Conservation (phyloP, 257 asterid genomes). For the Nyctanthes arbortristis region DNA sequence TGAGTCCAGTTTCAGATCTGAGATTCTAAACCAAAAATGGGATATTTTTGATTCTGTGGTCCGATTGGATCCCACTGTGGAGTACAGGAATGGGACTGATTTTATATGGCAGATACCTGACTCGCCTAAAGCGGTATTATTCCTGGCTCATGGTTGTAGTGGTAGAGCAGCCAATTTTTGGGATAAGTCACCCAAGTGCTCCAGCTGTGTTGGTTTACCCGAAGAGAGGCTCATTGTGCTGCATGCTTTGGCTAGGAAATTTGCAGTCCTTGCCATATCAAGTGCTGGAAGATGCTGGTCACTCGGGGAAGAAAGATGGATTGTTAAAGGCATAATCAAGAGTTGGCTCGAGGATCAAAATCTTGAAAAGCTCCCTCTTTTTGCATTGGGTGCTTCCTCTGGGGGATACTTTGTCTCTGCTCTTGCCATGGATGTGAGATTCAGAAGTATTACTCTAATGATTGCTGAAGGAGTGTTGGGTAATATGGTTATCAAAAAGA, state of each 20-base stretch:
- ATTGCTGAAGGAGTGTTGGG: slow-evolving; percentile 85
- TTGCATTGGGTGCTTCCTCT: slow-evolving; percentile 92
- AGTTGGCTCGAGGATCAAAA: slow-evolving; percentile 64
- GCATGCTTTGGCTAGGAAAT: slow-evolving; percentile 74
- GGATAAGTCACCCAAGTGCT: slow-evolving; percentile 82
- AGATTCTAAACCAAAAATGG: slow-evolving; percentile 41
- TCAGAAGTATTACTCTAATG: slow-evolving; percentile 66
- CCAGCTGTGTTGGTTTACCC: slow-evolving; percentile 79
- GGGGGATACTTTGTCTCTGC: slow-evolving; percentile 93
- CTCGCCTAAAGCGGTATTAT: slow-evolving; percentile 77
- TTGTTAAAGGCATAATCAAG: slow-evolving; percentile 54
- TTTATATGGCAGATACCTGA: slow-evolving; percentile 82
- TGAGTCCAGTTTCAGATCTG: slow-evolving; percentile 32
- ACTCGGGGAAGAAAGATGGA: slow-evolving; percentile 56
- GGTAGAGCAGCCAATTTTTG: slow-evolving; percentile 88
- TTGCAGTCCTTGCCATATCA: slow-evolving; percentile 77
- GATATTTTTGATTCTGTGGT: slow-evolving; percentile 55
- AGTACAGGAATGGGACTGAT: slow-evolving; percentile 63
- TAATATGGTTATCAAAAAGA: slow-evolving; percentile 45
- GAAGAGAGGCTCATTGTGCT: slow-evolving; percentile 87
- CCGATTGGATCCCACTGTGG: slow-evolving; percentile 57
- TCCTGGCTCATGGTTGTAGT: slow-evolving; percentile 91
- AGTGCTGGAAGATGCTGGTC: slow-evolving; percentile 88
- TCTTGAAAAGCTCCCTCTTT: slow-evolving; percentile 63
- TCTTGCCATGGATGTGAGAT: slow-evolving; percentile 56